These are phyloP conservation scores for Gossypium armourianum DNA, from an alignment of 441 rosid species.

Conservation along the genomic window DNA sequence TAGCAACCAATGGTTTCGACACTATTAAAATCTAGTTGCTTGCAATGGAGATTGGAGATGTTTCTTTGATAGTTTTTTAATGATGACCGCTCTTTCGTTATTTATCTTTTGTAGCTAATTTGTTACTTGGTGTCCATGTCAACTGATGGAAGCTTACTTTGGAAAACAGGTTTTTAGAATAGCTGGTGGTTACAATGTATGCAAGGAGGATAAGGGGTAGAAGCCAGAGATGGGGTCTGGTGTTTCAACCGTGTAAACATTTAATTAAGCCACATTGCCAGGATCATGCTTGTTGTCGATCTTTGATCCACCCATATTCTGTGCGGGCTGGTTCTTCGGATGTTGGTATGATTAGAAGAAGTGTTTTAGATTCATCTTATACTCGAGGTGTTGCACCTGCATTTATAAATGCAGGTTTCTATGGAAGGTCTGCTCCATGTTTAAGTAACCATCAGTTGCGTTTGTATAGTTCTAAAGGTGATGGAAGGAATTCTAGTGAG, in stretches of 20 bases:
- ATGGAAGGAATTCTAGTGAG: constrained; percentile 70
- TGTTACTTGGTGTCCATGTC: background rate
- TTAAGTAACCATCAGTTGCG: constrained; percentile 35
- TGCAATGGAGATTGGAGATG: background rate
- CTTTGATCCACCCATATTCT: constrained; percentile 19
- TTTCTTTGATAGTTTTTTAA: background rate
- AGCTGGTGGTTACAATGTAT: constrained; percentile 46
- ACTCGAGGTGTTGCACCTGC: constrained; percentile 21
- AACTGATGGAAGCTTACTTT: background rate
- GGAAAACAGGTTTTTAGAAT: constrained; percentile 5
- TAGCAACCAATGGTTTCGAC: background rate
- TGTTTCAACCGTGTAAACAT: constrained; percentile 38
- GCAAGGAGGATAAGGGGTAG: constrained; percentile 42
- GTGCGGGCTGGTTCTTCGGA: constrained; percentile 19
- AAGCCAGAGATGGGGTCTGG: constrained; percentile 44
- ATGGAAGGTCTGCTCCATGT: constrained; percentile 19
- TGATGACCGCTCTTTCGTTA: background rate
- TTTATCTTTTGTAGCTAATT: background rate
- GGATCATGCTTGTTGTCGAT: constrained; percentile 25
- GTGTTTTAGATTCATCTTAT: constrained; percentile 26
- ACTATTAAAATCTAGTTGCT: background rate
- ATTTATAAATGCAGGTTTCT: constrained; percentile 19
- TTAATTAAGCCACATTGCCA: constrained; percentile 27
- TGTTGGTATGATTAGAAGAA: constrained; percentile 30
- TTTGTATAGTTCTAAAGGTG: constrained; percentile 61